These are phyloP conservation scores for Ceratobasidium sp. DNA, from an alignment of 1,284 basidiomycete genomes.

Conservation along the genomic window DNA sequence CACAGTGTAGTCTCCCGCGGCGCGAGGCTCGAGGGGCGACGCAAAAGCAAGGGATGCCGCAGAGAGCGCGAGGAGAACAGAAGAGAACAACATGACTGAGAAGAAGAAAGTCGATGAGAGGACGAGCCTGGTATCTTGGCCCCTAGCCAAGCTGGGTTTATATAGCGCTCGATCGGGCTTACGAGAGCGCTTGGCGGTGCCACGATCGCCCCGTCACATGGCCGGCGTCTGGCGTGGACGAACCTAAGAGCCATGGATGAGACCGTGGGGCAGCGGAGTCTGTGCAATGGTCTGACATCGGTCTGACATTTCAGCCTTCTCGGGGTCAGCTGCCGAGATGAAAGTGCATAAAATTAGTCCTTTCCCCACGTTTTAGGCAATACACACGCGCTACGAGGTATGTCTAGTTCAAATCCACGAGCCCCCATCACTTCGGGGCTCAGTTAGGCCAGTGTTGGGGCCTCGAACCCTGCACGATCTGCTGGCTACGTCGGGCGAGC, in stretches of 20 bases:
- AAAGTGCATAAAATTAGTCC: not conserved
- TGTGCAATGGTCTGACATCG: not conserved
- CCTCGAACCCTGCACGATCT: not conserved
- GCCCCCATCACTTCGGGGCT: not conserved
- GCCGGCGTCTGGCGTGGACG: conserved; percentile 6
- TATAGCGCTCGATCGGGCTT: conserved; percentile 9
- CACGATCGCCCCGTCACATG: not conserved
- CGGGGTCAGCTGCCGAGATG: conserved; percentile 18
- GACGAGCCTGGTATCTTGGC: conserved; percentile 24
- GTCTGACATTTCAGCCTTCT: not conserved
- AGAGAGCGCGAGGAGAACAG: conserved; percentile 15
- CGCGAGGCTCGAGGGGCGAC: conserved; percentile 31
- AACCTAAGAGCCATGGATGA: not conserved
- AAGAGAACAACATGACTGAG: conserved; percentile 30
- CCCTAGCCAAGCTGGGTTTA: not conserved
- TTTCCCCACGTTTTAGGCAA: not conserved
- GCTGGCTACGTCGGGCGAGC: not conserved
- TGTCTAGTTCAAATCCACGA: not conserved
- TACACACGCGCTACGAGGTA: not conserved
- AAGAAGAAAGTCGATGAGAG: not conserved
- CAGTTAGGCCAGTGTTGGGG: not conserved
- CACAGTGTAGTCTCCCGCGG: conserved; percentile 29
- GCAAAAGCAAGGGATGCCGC: conserved; percentile 23
- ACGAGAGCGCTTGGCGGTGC: conserved; percentile 15
- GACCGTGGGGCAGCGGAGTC: not conserved